These are phyloP conservation scores for Erysimum cheiri DNA, from an alignment of 441 rosid genomes.

Conservation along the genomic window DNA sequence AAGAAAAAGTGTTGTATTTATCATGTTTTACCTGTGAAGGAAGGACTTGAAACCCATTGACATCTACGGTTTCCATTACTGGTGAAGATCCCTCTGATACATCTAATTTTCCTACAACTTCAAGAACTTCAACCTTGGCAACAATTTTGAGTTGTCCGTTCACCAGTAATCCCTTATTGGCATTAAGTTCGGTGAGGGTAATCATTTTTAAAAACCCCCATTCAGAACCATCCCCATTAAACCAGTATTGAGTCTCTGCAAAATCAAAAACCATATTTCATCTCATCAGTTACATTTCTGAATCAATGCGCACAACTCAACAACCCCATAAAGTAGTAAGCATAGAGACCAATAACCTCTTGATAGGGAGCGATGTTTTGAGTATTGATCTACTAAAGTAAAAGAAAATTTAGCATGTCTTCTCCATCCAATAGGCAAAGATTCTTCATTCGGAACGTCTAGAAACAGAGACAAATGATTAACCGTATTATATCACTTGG, in stretches of 20 bases:
- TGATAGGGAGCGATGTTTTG: too few relatives aligned
- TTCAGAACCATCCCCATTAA: not conserved
- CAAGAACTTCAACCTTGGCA: not conserved
- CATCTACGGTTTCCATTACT: not conserved
- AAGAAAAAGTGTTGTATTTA: too few relatives aligned
- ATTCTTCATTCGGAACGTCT: not conserved
- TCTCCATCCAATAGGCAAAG: constrained; percentile 30
- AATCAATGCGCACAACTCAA: not conserved
- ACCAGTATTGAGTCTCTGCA: not conserved
- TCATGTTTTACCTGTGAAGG: too few relatives aligned
- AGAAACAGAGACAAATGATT: constrained; percentile 5
- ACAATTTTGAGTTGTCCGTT: not conserved
- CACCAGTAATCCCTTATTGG: not conserved
- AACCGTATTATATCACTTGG: not conserved
- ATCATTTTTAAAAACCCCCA: not conserved
- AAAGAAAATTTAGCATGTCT: constrained; percentile 4
- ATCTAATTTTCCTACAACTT: not conserved
- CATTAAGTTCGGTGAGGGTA: not conserved
- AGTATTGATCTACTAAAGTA: not conserved
- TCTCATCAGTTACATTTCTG: not conserved
- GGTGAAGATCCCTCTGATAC: not conserved
- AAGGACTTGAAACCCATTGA: not conserved
- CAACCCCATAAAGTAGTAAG: too few relatives aligned
- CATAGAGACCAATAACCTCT: too few relatives aligned
- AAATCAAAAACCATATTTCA: not conserved